Evolutionary conservation across 2,329 filamentous ascomycete genomes (phyloP).

Genomic region (Penicillium corylophilum): DNA sequence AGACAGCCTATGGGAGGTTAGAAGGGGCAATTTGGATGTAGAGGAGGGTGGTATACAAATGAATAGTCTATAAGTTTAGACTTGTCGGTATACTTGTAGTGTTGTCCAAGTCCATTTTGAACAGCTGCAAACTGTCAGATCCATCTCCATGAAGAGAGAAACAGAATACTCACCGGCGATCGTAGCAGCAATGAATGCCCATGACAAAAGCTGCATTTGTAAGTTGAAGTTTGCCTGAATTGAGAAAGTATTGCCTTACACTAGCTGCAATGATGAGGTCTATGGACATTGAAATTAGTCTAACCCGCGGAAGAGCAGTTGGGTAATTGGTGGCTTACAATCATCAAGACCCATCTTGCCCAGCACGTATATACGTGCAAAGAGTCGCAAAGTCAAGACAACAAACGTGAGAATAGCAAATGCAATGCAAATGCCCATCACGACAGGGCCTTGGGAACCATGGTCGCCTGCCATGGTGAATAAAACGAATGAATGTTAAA

Average conservation of each 20-base stretch:
- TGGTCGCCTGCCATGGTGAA: constrained; percentile 10
- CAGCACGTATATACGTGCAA: constrained; percentile 42
- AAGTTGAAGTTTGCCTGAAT: neutral
- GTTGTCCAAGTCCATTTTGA: constrained; percentile 21
- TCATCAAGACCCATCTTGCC: constrained; percentile 31
- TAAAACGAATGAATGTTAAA: constrained; percentile 2
- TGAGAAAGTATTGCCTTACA: constrained; percentile 20
- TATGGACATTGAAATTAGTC: constrained; percentile 13
- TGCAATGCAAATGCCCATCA: constrained; percentile 35
- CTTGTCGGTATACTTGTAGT: constrained; percentile 11
- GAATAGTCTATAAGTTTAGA: constrained; percentile 14
- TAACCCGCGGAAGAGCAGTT: neutral
- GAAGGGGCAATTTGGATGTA: neutral
- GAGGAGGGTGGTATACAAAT: constrained; percentile 14
- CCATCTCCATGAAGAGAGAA: neutral
- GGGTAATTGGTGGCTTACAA: constrained; percentile 20
- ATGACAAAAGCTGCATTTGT: constrained; percentile 29
- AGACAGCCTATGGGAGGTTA: constrained; percentile 37
- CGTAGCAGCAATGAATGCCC: constrained; percentile 39
- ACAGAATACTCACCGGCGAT: constrained; percentile 28
- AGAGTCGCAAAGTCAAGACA: constrained; percentile 40
- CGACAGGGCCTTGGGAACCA: constrained; percentile 36
- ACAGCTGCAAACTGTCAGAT: constrained; percentile 15
- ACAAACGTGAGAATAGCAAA: constrained; percentile 42
- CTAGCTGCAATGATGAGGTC: constrained; percentile 32